phyloP scores from a whole-genome alignment of 2,329 filamentous ascomycete species.

The Bipolaris victoriae region DNA sequence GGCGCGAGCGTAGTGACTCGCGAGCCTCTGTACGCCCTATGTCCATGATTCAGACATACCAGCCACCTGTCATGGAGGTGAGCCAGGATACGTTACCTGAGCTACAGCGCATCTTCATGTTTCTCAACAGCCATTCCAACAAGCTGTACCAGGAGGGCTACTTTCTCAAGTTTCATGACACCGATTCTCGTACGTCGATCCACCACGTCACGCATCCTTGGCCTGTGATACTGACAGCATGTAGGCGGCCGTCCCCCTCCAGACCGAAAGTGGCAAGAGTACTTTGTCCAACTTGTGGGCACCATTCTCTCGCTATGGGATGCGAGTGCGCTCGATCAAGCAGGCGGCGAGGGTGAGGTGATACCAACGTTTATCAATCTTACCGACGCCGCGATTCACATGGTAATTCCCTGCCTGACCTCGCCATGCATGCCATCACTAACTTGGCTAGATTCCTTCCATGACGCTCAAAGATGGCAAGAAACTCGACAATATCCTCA shows the following conservation, averaged over 20 bases:
- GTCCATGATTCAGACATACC: conserved; percentile 86
- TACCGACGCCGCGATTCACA: conserved; percentile 96
- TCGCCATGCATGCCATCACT: conserved; percentile 8
- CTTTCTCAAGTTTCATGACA: conserved; percentile 94
- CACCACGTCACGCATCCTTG: not conserved
- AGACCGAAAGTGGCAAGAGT: conserved; percentile 93
- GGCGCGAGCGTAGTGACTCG: conserved; percentile 54
- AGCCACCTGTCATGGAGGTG: conserved; percentile 85
- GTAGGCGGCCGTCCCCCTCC: conserved; percentile 83
- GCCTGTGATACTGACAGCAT: conserved; percentile 31
- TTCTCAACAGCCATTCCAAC: conserved; percentile 92
- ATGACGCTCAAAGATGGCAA: conserved; percentile 85
- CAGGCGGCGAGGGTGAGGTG: conserved; percentile 82
- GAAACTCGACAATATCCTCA: conserved; percentile 90
- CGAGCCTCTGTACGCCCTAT: conserved; percentile 70
- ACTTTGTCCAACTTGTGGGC: conserved; percentile 94
- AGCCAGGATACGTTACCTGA: conserved; percentile 87
- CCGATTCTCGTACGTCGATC: conserved; percentile 77
- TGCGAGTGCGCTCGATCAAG: conserved; percentile 85
- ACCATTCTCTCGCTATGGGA: conserved; percentile 97
- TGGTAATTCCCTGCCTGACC: conserved; percentile 65
- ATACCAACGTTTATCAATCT: conserved; percentile 94
- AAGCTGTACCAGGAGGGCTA: conserved; percentile 98
- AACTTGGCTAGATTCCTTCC: conserved; percentile 62
- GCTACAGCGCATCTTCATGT: conserved; percentile 90